A percentile compares a stretch with the other conserved stretches of the same genome.
Conservation (phyloP, 108 stramenopile species). For the Cyclotella kingstonii region DNA sequence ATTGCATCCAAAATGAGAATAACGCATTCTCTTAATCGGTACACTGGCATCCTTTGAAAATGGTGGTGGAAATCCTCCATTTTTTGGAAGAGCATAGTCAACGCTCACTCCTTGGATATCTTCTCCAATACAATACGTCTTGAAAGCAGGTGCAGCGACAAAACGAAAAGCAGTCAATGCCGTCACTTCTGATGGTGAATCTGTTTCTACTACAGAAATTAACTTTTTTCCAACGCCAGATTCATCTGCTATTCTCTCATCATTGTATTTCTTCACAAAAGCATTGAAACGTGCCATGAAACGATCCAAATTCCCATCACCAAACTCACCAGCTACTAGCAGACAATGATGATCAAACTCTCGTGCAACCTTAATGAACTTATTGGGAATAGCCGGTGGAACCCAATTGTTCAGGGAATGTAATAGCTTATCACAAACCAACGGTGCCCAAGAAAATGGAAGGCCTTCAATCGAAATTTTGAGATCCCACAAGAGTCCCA, state of each 20-base stretch:
- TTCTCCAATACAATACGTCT: slow-evolving; percentile 76
- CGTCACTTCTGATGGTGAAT: slow-evolving; percentile 32
- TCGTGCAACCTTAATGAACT: slow-evolving; percentile 50
- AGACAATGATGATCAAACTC: slow-evolving; percentile 70
- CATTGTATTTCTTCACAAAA: slow-evolving; percentile 56
- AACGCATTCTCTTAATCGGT: slow-evolving; percentile 81
- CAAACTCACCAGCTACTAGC: slow-evolving; percentile 76
- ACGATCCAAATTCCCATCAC: slow-evolving; percentile 65
- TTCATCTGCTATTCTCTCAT: slow-evolving; percentile 44
- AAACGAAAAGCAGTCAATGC: slow-evolving; percentile 77
- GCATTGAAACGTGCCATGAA: slow-evolving; percentile 60
- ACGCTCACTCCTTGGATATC: slow-evolving; percentile 76
- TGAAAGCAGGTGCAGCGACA: slow-evolving; percentile 74
- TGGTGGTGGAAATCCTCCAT: slow-evolving; percentile 53
- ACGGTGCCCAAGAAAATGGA: slow-evolving; percentile 56
- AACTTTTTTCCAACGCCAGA: slow-evolving; percentile 16
- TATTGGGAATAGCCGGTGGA: slow-evolving; percentile 56
- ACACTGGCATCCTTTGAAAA: slow-evolving; percentile 22
- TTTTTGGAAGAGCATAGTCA: slow-evolving; percentile 80
- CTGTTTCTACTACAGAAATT: slow-evolving; percentile 32
- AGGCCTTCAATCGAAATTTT: slow-evolving; percentile 65
- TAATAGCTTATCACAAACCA: slow-evolving; percentile 58
- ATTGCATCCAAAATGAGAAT: slow-evolving; percentile 87
- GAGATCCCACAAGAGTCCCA: slow-evolving; percentile 61
- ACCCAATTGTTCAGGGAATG: slow-evolving; percentile 55